Percentiles rank a stretch among this genome's conserved stretches.
phyloP scores from a whole-genome alignment of 1,284 basidiomycete species.

The Sphaerobolus stellatus region DNA sequence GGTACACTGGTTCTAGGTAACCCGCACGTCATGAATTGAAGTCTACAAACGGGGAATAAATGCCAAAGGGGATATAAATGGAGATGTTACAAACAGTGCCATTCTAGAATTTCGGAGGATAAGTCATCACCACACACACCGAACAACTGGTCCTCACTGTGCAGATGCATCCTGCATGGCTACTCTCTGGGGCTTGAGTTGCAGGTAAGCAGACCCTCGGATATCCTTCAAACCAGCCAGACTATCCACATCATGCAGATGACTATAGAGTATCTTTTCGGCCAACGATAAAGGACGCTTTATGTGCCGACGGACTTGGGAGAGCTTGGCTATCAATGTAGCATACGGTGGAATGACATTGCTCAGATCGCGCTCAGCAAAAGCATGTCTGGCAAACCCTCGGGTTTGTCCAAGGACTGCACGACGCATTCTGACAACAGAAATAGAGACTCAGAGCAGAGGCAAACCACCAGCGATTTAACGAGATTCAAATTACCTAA shows the following conservation, averaged over 20 bases:
- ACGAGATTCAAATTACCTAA: no score
- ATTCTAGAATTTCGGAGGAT: slow-evolving; percentile 46
- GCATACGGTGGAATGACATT: slow-evolving; percentile 88
- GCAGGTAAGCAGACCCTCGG: slow-evolving; percentile 88
- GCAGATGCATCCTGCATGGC: slow-evolving; percentile 99
- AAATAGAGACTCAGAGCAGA: no score
- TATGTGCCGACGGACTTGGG: slow-evolving; percentile 70
- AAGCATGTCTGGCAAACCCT: no score
- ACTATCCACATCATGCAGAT: slow-evolving; percentile 79
- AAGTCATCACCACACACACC: neutral
- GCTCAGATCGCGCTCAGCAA: no score
- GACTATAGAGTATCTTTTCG: slow-evolving; percentile 98
- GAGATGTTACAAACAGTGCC: slow-evolving; percentile 60
- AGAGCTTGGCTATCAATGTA: slow-evolving; percentile 73
- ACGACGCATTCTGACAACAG: no score
- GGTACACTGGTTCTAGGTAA: slow-evolving; percentile 84
- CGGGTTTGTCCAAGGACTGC: no score
- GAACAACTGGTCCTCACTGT: slow-evolving; percentile 58
- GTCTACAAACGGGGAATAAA: slow-evolving; percentile 40
- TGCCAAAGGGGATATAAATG: slow-evolving; percentile 7
- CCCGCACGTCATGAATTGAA: slow-evolving; percentile 99
- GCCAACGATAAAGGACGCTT: slow-evolving; percentile 83
- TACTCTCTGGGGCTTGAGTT: slow-evolving; percentile 88
- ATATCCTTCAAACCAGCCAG: slow-evolving; percentile 67
- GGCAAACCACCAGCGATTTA: no score